These are phyloP conservation scores for Rhytidhysteron rufulum DNA, from an alignment of 2,329 filamentous ascomycete genomes.

Conservation along the genomic window DNA sequence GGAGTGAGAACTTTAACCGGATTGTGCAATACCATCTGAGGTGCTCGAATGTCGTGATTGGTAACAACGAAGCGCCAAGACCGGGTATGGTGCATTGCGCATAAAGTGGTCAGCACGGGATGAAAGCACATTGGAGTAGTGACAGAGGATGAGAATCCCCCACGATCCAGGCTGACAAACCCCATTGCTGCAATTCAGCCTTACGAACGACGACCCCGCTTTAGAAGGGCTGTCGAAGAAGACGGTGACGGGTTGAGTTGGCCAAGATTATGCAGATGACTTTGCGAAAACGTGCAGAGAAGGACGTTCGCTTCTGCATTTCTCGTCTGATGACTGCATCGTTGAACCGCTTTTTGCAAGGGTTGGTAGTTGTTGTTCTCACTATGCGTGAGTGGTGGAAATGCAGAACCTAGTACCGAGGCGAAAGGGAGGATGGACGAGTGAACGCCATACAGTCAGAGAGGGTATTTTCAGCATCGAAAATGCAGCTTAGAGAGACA, in stretches of 20 bases:
- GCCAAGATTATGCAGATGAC: not conserved
- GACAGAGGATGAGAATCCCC: not conserved
- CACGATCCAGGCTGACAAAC: not conserved
- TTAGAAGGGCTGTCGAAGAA: not conserved
- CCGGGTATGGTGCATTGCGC: not conserved
- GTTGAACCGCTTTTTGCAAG: not conserved
- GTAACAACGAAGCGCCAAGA: not conserved
- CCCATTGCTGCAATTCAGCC: not conserved
- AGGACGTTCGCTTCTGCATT: not conserved
- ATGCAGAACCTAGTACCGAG: not conserved
- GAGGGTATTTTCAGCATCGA: not conserved
- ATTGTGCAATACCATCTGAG: no score
- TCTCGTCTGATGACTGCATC: not conserved
- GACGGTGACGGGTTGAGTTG: not conserved
- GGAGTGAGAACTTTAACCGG: not conserved
- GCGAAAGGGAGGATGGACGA: no score
- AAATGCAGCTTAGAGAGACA: not conserved
- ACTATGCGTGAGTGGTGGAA: not conserved
- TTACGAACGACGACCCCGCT: not conserved
- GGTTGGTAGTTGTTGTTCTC: not conserved
- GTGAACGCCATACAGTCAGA: not conserved
- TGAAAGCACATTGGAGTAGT: not conserved
- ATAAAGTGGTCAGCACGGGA: not conserved
- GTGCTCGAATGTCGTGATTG: no score
- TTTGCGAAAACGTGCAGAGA: not conserved